Base-by-base conservation (phyloP, 2,329 filamentous ascomycete genomes). In the Colletotrichum echinochloae region DNA sequence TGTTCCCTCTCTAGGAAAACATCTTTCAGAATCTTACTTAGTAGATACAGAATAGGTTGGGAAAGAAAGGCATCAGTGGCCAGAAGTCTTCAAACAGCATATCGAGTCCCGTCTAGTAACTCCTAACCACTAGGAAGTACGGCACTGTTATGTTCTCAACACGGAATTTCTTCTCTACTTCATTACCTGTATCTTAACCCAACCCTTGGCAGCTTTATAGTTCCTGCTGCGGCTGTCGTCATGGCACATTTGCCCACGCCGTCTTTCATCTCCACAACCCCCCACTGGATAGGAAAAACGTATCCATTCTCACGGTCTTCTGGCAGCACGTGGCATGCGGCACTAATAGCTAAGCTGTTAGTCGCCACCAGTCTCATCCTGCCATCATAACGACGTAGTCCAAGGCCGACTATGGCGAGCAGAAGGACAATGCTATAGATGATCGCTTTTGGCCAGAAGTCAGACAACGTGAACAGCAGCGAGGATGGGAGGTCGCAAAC, bases 351-450 rank as follows among this genome's bases (percentile, higher is more conserved):
- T 5, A 60, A 28, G 8, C 41, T 60, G n/a, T 60, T 60, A 6
- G 57, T 60, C 7, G 57, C 48, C 9, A 60, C 41, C 73, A 79
- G 75, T 11, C 75, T 74, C 78, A 80, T 80, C 0, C 74, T 75
- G 0, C 77, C 76, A 16, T 78, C 75, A 26, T 79, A 81, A 12
- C 41, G 74, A 4, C 76, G 74, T 30, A 76, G 73, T 1, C 77
- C 74, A 0, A 79, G 41, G 2, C 61, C 52, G 0, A 78, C 20
- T 23, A 78, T 65, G 3, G 49, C 37, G 7, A 74, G 5, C 0
- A 76, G 7, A 7, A 73, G 66, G 11, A 48, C n/a, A 6, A 72
- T 65, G 23, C 56, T 70, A 9, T 63, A 49, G 39, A 75, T 60
- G 1, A 75, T 44, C 2, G 74, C 77, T 75, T n/a, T 52, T 37